Base-by-base conservation (phyloP, 768 basidiomycete genomes). In the Pleurotus eryngii region DNA sequence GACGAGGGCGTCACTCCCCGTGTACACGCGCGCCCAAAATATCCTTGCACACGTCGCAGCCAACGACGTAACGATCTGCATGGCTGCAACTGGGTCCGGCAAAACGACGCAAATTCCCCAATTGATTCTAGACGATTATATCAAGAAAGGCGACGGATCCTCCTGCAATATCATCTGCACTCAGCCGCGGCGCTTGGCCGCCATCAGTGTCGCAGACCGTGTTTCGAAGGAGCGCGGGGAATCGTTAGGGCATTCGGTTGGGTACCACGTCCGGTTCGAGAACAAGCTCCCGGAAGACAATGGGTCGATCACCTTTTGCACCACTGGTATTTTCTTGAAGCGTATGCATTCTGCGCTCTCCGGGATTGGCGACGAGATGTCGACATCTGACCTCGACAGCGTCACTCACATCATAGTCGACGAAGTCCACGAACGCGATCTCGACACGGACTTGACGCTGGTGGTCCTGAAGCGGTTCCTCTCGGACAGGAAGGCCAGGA, bases 21-120 rank as follows among this genome's bases (percentile, higher is more conserved):
- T 98, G 9, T 85, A 83, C 60, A 78, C 85, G 15, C 81, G 85
- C 59, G 80, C 87, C 1, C 74, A 78, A 4, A 81, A 88, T 8
- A 78, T 97, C 42, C 67, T 96, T 50, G 67, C 78, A 1, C 86
- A 88, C 59, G 85, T 98, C 62, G 72, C 76, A 17, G 72, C 81
- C 27, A 85, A 96, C 69, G 90, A 94, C 12, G 92, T 97, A 57
- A 90, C 90, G 0, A 85, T 96, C 63, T 85, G 88, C 62, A 89
- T 93, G 87, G 92, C 92, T 47, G 84, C 89, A 5, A 94, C 94
- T 2, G 92, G 93, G 37, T 94, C 92, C 1, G 93, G 95, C 1
- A 97, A 97, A 75, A 96, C 93, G 5, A 97, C 95, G 0, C 95
- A 98, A 70, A 83, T 97, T 22, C 95, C 95, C 4, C 95, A 97